phyloP scores from a whole-genome alignment of 2,329 filamentous ascomycete species.

The Aspergillus fumigatiaffinis region DNA sequence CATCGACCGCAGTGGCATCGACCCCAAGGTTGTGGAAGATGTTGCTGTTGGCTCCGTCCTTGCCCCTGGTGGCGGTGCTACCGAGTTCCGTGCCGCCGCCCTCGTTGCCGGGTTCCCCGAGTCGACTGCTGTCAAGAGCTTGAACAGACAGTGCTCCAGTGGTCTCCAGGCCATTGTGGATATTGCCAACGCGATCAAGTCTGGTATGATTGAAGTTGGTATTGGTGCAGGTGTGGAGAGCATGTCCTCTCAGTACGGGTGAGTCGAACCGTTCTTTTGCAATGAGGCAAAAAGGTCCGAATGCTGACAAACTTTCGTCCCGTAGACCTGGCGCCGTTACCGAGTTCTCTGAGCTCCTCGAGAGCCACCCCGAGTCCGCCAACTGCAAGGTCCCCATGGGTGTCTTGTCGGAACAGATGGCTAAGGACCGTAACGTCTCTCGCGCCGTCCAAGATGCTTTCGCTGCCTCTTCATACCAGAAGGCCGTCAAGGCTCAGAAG shows the following conservation, averaged over 20 bases:
- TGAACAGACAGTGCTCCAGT: constrained; percentile 93
- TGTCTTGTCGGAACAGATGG: constrained; percentile 89
- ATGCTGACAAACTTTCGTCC: neutral
- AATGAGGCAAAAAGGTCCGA: neutral
- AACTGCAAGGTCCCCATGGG: constrained; percentile 99
- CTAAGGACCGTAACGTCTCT: constrained; percentile 70
- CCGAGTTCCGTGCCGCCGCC: constrained; percentile 90
- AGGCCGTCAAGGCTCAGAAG: constrained; percentile 79
- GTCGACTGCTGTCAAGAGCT: constrained; percentile 73
- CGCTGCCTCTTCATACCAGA: constrained; percentile 87
- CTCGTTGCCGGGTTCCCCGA: constrained; percentile 89
- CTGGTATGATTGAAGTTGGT: constrained; percentile 92
- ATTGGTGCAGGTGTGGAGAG: constrained; percentile 94
- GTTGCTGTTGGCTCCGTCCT: constrained; percentile 89
- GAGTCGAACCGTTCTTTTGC: constrained; percentile 29
- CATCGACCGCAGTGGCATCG: constrained; percentile 80
- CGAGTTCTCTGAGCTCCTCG: constrained; percentile 88
- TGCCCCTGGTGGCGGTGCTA: constrained; percentile 87
- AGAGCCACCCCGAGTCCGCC: constrained; percentile 73
- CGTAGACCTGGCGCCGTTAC: constrained; percentile 72
- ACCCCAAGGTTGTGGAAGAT: constrained; percentile 84
- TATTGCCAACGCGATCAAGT: constrained; percentile 85
- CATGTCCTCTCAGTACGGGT: constrained; percentile 92
- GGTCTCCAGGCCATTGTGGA: constrained; percentile 91
- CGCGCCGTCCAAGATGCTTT: constrained; percentile 83